Base-by-base conservation (phyloP, 768 basidiomycete species). In the Rhodotorula taiwanensis region DNA sequence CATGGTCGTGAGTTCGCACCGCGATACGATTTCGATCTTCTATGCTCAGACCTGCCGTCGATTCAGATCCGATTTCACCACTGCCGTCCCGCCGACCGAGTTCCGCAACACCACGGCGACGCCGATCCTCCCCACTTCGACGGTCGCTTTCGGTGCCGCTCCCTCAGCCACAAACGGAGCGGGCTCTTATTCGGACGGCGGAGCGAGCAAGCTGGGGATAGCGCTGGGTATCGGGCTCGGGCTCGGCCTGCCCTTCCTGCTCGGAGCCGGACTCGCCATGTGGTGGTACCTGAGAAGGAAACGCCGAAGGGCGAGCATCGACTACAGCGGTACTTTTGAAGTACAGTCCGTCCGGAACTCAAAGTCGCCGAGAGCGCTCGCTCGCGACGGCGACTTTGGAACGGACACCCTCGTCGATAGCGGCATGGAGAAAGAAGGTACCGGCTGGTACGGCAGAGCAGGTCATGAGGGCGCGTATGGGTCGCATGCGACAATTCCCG, bases 171-270 rank as follows among this genome's bases (percentile, higher is more conserved):
- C 51, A 39, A 14, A 20, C 0, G n/a, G 33, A 3, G 20, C 33
- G 4, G 30, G 20, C 20, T 50, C 49, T 0, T 23, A 28, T 7
- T 16, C 34, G 6, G 15, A 18, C 13, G 5, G 31, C 20, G 33
- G 33, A 6, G 33, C 33, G 33, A 52, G 39, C 51, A 52, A 36
- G 33, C 51, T 52, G 20, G 34, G 31, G 18, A 15, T 52, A 33
- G 51, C 33, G 13, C 51, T 52, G 20, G 51, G 31, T 23, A n/a
- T 52, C 51, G 51, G 51, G n/a, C 51, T 52, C 34, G 51, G 51
- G 21, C 51, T 52, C 33, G 51, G 33, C 33, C 33, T 33, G 23
- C 39, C 33, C 33, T 36, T 52, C 51, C 23, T 52, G 31, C 33
- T 52, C 15, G 23, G 33, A 7, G 16, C 33, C 33, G 11, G 16